Percentiles rank a stretch among this genome's conserved stretches.
Conservation (phyloP, 495 filamentous ascomycete genomes). For the Aspergillus bridgeri region DNA sequence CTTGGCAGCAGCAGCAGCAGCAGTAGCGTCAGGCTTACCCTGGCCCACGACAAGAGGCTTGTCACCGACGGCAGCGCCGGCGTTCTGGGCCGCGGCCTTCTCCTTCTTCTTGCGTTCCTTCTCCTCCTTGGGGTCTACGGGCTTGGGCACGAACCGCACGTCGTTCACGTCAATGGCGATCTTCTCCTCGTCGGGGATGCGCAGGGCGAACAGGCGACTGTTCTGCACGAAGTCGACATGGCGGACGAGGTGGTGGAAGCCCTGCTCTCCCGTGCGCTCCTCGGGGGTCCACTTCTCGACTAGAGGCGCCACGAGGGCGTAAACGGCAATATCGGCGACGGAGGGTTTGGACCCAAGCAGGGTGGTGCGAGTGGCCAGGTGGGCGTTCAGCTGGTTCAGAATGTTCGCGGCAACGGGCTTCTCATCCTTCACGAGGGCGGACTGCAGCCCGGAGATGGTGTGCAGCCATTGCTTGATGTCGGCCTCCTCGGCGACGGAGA, state of each 20-base stretch:
- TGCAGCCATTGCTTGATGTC: slow-evolving; percentile 87
- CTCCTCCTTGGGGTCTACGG: slow-evolving; percentile 79
- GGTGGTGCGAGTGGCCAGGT: slow-evolving; percentile 85
- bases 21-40: slow-evolving; percentile 46
- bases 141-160: slow-evolving; percentile 76
- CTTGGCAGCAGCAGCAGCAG: slow-evolving; percentile 27
- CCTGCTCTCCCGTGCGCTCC: slow-evolving; percentile 85
- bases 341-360: slow-evolving; percentile 87
- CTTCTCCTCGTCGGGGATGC: slow-evolving; percentile 71
- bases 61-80: slow-evolving; percentile 39
- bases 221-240: slow-evolving; percentile 95
- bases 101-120: slow-evolving; percentile 87
- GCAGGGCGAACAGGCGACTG: slow-evolving; percentile 69
- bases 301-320: slow-evolving; percentile 71
- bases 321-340: slow-evolving; percentile 83
- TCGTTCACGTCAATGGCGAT: slow-evolving; percentile 74
- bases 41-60: slow-evolving; percentile 38
- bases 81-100: slow-evolving; percentile 59
- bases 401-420: slow-evolving; percentile 48
- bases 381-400: slow-evolving; percentile 73
- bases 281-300: slow-evolving; percentile 80
- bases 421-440: slow-evolving; percentile 54
- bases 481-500: slow-evolving; percentile 71
- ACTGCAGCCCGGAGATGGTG: slow-evolving; percentile 65
- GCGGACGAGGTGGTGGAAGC: slow-evolving; percentile 87